phyloP scores from a whole-genome alignment of 2,329 filamentous ascomycete genomes.

The Penicillium sp. region DNA sequence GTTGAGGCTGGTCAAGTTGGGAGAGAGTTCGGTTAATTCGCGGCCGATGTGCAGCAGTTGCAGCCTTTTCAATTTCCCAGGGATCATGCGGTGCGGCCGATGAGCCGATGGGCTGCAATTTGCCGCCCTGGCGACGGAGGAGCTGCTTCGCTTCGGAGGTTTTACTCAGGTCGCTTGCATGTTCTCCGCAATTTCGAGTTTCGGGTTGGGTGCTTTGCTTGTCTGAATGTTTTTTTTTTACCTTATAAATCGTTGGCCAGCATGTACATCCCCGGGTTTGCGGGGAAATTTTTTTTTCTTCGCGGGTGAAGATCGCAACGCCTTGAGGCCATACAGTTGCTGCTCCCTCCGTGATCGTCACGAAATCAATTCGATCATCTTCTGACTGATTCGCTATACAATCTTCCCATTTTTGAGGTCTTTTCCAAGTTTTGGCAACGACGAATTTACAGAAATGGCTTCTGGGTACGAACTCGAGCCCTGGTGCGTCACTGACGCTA shows the following conservation, averaged over 20 bases:
- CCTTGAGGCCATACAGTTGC: background rate
- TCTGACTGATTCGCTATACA: background rate
- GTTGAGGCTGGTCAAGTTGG: background rate
- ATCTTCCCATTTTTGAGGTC: background rate
- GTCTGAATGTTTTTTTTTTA: background rate
- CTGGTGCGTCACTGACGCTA: background rate
- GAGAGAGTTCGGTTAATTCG: slow-evolving; percentile 2
- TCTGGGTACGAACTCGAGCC: slow-evolving; percentile 1
- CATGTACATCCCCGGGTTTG: slow-evolving; percentile 12
- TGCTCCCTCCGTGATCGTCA: background rate
- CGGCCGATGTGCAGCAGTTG: background rate
- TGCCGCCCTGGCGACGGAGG: background rate
- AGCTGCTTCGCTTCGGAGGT: slow-evolving; percentile 8
- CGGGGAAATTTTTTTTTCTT: slow-evolving; percentile 7
- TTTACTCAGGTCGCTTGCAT: slow-evolving; percentile 7
- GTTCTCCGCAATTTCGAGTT: slow-evolving; percentile 14
- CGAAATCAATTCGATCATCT: background rate
- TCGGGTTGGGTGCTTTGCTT: background rate
- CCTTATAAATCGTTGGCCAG: slow-evolving; percentile 1
- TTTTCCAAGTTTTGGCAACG: background rate
- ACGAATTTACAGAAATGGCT: background rate
- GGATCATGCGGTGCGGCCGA: slow-evolving; percentile 4
- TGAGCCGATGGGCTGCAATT: background rate
- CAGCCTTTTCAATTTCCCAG: background rate
- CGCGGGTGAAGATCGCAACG: background rate